Evolutionary conservation across 768 basidiomycete genomes (phyloP).

Genomic region (Amanita rubescens): DNA sequence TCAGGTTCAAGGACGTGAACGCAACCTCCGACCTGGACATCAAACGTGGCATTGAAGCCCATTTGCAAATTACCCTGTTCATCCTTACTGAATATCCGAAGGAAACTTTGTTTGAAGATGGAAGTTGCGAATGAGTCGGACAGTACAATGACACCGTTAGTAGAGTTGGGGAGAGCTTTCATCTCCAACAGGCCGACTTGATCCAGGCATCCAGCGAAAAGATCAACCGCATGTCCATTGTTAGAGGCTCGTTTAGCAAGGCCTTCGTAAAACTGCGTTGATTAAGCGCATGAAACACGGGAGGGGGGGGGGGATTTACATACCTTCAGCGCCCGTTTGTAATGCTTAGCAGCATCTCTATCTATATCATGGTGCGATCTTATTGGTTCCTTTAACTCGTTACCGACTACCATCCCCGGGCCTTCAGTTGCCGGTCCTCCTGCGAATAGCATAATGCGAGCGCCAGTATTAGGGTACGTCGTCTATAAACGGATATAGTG

Average conservation of each 20-base stretch:
- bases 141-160: slow-evolving; percentile 92
- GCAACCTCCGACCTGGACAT: slow-evolving; percentile 68
- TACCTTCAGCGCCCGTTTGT: slow-evolving; percentile 94
- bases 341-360: slow-evolving; percentile 93
- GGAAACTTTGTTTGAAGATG: slow-evolving; percentile 98
- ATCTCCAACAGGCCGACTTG: slow-evolving; percentile 97
- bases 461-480: slow-evolving; percentile 93
- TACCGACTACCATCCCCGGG: slow-evolving; percentile 93
- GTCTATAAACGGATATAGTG: slow-evolving; percentile 30
- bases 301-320: slow-evolving; percentile 5
- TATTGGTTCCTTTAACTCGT: slow-evolving; percentile 94
- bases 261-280: slow-evolving; percentile 85
- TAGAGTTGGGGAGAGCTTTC: slow-evolving; percentile 92
- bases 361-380: slow-evolving; percentile 99
- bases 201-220: slow-evolving; percentile 96
- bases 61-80: slow-evolving; percentile 88
- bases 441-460: slow-evolving; percentile 91
- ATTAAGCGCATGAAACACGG: slow-evolving; percentile 8
- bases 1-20: neutral
- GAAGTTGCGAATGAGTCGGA: slow-evolving; percentile 97
- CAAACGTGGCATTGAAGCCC: slow-evolving; percentile 99
- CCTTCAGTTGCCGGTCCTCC: slow-evolving; percentile 96
- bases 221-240: slow-evolving; percentile 91
- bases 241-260: slow-evolving; percentile 89
- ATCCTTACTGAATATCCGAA: slow-evolving; percentile 88